These are phyloP conservation scores for Curvularia sp. DNA, from an alignment of 2,329 filamentous ascomycete species.

Conservation along the genomic window DNA sequence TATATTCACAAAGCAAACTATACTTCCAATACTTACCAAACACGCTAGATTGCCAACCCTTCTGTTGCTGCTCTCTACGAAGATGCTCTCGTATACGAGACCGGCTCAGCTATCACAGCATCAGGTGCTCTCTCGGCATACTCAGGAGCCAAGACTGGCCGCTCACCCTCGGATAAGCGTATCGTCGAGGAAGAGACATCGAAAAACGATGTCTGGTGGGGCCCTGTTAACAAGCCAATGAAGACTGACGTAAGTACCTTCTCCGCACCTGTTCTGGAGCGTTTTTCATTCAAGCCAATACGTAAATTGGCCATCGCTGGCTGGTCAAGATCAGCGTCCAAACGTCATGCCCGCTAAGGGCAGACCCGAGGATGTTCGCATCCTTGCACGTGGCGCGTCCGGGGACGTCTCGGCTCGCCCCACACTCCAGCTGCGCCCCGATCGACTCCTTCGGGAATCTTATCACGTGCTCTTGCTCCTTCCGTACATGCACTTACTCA, in stretches of 20 bases:
- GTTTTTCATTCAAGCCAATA: constrained; percentile 7
- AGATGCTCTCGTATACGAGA: constrained; percentile 98
- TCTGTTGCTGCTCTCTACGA: constrained; percentile 96
- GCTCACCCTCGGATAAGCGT: constrained; percentile 95
- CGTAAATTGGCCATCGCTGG: constrained; percentile 24
- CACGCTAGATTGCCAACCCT: constrained; percentile 77
- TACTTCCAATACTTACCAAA: neutral
- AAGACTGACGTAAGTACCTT: constrained; percentile 78
- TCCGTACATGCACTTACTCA: constrained; percentile 16
- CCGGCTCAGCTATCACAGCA: constrained; percentile 95
- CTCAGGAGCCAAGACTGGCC: constrained; percentile 96
- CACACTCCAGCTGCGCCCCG: constrained; percentile 41
- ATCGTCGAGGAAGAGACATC: constrained; percentile 91
- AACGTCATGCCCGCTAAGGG: constrained; percentile 46
- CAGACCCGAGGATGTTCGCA: constrained; percentile 42
- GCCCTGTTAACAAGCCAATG: constrained; percentile 99
- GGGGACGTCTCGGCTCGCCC: constrained; percentile 38
- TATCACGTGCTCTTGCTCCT: constrained; percentile 35
- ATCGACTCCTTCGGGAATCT: constrained; percentile 7
- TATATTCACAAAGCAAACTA: constrained; percentile 14
- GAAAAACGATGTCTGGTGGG: constrained; percentile 97
- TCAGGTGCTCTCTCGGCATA: constrained; percentile 95
- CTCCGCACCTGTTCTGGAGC: constrained; percentile 16
- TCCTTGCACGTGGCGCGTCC: constrained; percentile 40
- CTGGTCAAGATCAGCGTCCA: constrained; percentile 39